Evolutionary conservation across 2,329 filamentous ascomycete genomes (phyloP), one percentile per base, ranked within the genome.

Genomic region (Ambrosiella beaveri): DNA sequence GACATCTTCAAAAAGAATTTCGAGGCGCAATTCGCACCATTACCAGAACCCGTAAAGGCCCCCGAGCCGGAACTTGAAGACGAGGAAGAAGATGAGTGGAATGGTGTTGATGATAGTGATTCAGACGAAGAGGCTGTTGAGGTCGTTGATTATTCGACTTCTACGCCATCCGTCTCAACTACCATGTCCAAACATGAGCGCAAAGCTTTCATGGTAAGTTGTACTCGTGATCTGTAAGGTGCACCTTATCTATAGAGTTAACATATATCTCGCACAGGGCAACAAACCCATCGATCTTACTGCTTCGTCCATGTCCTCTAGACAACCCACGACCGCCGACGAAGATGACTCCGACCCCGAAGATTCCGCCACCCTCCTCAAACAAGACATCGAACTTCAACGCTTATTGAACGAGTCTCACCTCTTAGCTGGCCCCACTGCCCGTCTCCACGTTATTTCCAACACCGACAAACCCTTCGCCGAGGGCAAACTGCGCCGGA

Each of bases 381-480:
- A 90, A 68, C 90, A 96, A 69, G 93, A 97, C 69, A 81, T 95
- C 57, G 90, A 88, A 44, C 81, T 98, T 12, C 91, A 96, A 69
- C 84, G 89, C 52, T 81, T 98, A 45, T 81, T 98, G 59, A 79
- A 84, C 64, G 93, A 98, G 75, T 96, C 90, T 0, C 89, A 95
- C 70, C 83, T 97, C 61, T 81, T 97, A 59, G 62, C 65, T 11
- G 65, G 68, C 12, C 73, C 78, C 0, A 74, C 76, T 12, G 72
- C 74, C 36, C 73, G 75, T 58, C 73, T 76, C 2, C 67, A 70
- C 13, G 63, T 64, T 39, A 57, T 50, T 44, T 62, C 63, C 45
- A 67, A 71, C 45, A 66, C 67, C 50, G 67, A 69, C 55, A 73
- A 68, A 57, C 68, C 70, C 61, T 78, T 78, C 62, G 67, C 73